Evolutionary conservation across 164 flowering plant genomes (phyloP).

Genomic region (Piper longum): DNA sequence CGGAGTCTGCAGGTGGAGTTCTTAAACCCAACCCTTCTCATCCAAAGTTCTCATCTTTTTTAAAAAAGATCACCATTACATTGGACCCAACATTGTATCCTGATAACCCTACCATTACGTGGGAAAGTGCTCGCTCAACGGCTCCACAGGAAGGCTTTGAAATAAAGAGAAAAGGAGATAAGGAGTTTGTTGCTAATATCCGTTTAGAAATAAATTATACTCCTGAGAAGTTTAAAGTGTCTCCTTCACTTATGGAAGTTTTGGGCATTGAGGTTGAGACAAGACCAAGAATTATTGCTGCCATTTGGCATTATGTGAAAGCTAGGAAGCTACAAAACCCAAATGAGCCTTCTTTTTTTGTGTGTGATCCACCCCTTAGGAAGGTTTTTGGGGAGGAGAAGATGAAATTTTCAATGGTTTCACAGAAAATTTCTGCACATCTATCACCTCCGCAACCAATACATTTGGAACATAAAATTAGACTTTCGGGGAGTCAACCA

Average conservation of each 20-base stretch:
- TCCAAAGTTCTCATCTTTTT: constrained; percentile 71
- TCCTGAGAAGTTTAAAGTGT: constrained; percentile 67
- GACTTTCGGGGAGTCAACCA: constrained; percentile 66
- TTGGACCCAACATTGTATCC: constrained; percentile 74
- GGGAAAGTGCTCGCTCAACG: constrained; percentile 68
- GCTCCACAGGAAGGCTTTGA: constrained; percentile 77
- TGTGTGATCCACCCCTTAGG: constrained; percentile 62
- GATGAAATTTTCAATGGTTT: constrained; percentile 51
- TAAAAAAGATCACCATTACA: constrained; percentile 62
- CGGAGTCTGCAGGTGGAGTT: constrained; percentile 31
- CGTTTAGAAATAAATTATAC: constrained; percentile 66
- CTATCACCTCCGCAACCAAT: constrained; percentile 53
- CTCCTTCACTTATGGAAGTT: constrained; percentile 49
- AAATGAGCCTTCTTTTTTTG: constrained; percentile 46
- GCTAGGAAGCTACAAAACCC: constrained; percentile 51
- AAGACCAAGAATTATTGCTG: constrained; percentile 55
- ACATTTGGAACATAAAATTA: constrained; percentile 63
- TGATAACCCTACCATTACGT: constrained; percentile 57
- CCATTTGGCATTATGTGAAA: constrained; percentile 81
- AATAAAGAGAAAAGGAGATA: constrained; percentile 78
- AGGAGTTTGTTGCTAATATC: constrained; percentile 56
- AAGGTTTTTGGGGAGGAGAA: constrained; percentile 81
- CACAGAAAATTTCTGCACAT: constrained; percentile 56
- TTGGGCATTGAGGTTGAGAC: constrained; percentile 77
- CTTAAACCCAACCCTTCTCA: constrained; percentile 21